Conservation (phyloP, 805 yeast genomes). For the Huiozyma naganishii region DNA sequence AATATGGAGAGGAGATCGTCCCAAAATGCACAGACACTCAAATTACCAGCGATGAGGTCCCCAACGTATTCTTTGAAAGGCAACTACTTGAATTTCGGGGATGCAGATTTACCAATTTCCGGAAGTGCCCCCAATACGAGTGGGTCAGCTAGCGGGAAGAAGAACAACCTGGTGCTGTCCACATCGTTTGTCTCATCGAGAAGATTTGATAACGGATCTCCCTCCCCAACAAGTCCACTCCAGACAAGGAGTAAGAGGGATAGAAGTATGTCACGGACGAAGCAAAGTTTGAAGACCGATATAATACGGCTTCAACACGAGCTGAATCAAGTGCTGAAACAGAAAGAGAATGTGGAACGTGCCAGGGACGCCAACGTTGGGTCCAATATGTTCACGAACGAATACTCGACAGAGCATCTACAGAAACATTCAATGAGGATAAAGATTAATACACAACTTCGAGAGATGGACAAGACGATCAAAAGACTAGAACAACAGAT, state of each 20-base stretch:
- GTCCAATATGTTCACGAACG: slow-evolving; percentile 25
- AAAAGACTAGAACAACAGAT: slow-evolving; percentile 21
- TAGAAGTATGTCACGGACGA: slow-evolving; percentile 14
- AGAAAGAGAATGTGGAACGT: slow-evolving; percentile 19
- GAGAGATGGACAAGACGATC: slow-evolving; percentile 23
- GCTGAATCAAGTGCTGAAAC: slow-evolving; percentile 11
- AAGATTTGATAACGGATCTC: slow-evolving; percentile 14
- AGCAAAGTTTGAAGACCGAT: slow-evolving; percentile 14
- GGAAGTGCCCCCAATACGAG: slow-evolving; percentile 1
- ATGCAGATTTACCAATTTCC: too few species aligned
- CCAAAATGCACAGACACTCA: too few species aligned
- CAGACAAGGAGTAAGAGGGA: slow-evolving; percentile 16
- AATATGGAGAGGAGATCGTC: too few species aligned
- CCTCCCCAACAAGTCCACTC: slow-evolving; percentile 23
- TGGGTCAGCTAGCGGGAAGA: neutral
- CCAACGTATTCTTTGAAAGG: too few species aligned
- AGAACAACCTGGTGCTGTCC: slow-evolving; percentile 22
- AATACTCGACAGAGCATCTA: slow-evolving; percentile 28
- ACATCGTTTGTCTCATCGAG: slow-evolving; percentile 27
- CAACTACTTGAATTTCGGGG: too few species aligned
- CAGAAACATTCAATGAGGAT: slow-evolving; percentile 27
- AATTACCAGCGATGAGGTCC: too few species aligned
- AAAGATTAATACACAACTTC: slow-evolving; percentile 24
- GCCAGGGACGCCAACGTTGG: slow-evolving; percentile 17
- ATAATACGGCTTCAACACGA: slow-evolving; percentile 17